Conservation (phyloP, 805 yeast species). For the Torulaspora franciscae region DNA sequence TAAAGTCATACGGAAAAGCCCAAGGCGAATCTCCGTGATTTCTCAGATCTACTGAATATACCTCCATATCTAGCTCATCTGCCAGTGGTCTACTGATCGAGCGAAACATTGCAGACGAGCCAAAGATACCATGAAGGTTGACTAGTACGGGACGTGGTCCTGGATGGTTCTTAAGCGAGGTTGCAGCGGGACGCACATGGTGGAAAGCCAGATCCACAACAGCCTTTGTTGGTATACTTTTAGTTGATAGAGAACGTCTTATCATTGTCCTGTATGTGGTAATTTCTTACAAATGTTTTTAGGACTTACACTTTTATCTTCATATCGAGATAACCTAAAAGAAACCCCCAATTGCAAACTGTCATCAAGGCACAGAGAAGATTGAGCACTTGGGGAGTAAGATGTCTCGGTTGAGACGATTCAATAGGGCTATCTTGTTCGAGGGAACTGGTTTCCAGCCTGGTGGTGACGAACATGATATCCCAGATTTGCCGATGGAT, state of each 20-base stretch:
- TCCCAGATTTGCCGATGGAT: slow-evolving; percentile 25
- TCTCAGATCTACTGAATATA: slow-evolving; percentile 47
- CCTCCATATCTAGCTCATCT: slow-evolving; percentile 32
- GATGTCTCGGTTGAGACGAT: slow-evolving; percentile 24
- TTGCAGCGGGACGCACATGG: slow-evolving; percentile 15
- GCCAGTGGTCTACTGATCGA: slow-evolving; percentile 38
- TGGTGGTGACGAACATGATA: slow-evolving; percentile 12
- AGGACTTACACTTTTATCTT: background rate
- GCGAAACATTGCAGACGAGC: slow-evolving; percentile 43
- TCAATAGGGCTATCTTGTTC: slow-evolving; percentile 17
- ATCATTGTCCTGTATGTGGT: background rate
- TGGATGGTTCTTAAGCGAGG: background rate
- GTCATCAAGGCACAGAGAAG: too few relatives aligned
- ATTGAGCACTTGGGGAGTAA: too few relatives aligned
- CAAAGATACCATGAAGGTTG: slow-evolving; percentile 52
- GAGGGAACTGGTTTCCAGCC: slow-evolving; percentile 5
- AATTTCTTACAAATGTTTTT: background rate
- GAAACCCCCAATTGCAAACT: background rate
- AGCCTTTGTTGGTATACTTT: slow-evolving; percentile 17
- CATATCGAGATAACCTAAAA: background rate
- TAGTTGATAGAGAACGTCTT: slow-evolving; percentile 8
- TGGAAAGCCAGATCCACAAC: slow-evolving; percentile 23
- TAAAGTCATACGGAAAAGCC: slow-evolving; percentile 44
- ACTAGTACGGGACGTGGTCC: slow-evolving; percentile 38
- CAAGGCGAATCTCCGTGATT: slow-evolving; percentile 52